Conservation (phyloP, 495 filamentous ascomycete species). For the Xylaria nigripes region DNA sequence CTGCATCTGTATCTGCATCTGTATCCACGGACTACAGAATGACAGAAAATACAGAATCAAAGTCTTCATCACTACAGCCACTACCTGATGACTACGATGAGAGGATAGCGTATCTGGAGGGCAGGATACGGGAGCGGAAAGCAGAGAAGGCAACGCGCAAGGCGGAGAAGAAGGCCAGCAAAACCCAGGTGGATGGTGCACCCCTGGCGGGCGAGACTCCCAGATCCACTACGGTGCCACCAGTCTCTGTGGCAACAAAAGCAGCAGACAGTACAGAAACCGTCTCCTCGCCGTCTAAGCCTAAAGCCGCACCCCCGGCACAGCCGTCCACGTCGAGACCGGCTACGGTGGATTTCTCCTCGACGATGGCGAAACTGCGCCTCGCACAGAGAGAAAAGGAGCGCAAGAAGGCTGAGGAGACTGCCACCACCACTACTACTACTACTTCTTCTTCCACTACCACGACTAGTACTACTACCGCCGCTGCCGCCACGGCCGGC, state of each 20-base stretch:
- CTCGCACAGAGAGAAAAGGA: conserved; percentile 35
- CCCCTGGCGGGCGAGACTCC: neutral
- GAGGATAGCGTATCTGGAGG: conserved; percentile 34
- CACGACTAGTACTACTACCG: neutral
- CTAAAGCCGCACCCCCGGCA: neutral
- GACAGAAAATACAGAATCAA: neutral
- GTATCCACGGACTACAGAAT: neutral
- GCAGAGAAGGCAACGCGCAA: conserved; percentile 10
- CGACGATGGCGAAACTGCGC: conserved; percentile 33
- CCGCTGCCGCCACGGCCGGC: no score
- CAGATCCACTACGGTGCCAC: neutral
- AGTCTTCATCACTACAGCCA: neutral
- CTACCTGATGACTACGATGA: conserved; percentile 26
- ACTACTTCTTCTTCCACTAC: no score
- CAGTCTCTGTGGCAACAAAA: neutral
- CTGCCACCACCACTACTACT: neutral
- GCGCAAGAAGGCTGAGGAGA: conserved; percentile 17
- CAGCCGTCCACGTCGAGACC: conserved; percentile 2
- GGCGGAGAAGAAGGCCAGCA: conserved; percentile 18
- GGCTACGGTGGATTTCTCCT: conserved; percentile 18
- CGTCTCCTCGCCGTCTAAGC: neutral
- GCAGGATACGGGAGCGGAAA: conserved; percentile 32
- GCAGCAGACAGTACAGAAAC: no score
- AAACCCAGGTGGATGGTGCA: neutral
- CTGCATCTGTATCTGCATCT: no score